Percentiles rank a stretch among this genome's conserved stretches.
These are phyloP conservation scores for Penicillium janthinellum DNA, from an alignment of 2,329 filamentous ascomycete genomes.

Conservation along the genomic window DNA sequence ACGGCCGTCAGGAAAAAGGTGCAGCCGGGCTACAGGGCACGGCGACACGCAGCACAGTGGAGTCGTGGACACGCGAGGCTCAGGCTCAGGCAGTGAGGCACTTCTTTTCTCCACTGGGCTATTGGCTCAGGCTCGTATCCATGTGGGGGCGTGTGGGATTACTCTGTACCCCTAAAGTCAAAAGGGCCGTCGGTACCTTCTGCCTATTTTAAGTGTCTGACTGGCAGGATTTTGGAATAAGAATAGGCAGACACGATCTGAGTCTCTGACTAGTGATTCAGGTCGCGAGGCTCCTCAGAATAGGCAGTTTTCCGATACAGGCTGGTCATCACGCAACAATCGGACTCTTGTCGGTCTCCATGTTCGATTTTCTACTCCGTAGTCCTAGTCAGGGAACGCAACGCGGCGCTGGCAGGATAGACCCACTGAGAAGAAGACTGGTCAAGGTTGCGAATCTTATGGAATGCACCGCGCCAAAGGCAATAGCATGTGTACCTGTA, in stretches of 20 bases:
- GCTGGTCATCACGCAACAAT: not conserved
- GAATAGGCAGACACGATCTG: not conserved
- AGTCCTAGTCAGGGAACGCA: not conserved
- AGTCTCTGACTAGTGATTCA: not conserved
- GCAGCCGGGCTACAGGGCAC: not conserved
- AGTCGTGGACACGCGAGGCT: too few relatives aligned
- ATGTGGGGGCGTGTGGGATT: not conserved
- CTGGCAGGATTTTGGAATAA: not conserved
- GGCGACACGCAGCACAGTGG: not conserved
- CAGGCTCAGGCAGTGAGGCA: not conserved
- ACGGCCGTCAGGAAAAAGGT: not conserved
- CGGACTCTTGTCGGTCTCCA: not conserved
- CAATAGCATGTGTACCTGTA: too few relatives aligned
- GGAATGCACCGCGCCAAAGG: not conserved
- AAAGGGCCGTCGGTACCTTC: not conserved
- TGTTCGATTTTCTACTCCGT: not conserved
- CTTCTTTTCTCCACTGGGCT: not conserved
- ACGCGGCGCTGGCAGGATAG: not conserved
- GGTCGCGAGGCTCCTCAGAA: not conserved
- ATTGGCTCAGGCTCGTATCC: not conserved
- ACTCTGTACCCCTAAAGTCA: not conserved
- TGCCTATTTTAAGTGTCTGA: not conserved
- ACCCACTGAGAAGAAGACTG: not conserved
- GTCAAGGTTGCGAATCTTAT: not conserved
- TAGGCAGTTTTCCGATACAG: not conserved